phyloP scores from a whole-genome alignment of 148 eudicot species.

The Rhododendron williamsianum region DNA sequence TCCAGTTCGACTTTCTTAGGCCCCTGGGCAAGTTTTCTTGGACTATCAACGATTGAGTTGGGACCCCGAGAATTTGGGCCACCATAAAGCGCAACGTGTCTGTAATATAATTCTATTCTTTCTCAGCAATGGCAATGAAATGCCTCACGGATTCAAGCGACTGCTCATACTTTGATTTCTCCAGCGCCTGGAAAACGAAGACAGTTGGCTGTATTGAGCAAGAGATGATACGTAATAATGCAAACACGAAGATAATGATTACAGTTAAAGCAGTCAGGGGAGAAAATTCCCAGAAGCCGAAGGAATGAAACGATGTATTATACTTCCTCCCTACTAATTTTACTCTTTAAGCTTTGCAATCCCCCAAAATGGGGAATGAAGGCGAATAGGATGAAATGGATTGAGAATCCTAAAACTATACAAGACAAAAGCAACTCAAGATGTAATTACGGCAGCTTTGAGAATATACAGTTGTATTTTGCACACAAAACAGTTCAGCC shows the following conservation, averaged over 20 bases:
- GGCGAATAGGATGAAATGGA: background rate
- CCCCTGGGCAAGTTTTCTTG: constrained; percentile 18
- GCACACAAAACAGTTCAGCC: background rate
- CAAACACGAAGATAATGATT: background rate
- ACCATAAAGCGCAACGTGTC: constrained; percentile 82
- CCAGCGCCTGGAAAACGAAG: constrained; percentile 49
- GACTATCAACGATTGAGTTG: constrained; percentile 23
- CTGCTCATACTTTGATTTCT: constrained; percentile 88
- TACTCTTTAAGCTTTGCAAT: background rate
- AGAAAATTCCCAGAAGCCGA: background rate
- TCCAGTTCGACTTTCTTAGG: constrained; percentile 13
- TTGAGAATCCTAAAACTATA: background rate
- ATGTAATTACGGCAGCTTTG: background rate
- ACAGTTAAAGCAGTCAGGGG: background rate
- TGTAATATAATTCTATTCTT: constrained; percentile 87
- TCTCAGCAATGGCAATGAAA: constrained; percentile 69
- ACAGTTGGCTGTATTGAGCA: background rate
- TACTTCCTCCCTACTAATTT: background rate
- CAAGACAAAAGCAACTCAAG: background rate
- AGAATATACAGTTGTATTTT: background rate
- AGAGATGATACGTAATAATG: background rate
- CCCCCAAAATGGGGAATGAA: background rate
- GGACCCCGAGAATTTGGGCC: constrained; percentile 33
- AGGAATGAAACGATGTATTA: background rate
- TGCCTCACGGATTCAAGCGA: constrained; percentile 85